Base-by-base conservation (phyloP, 192 early-diverging fungal species). In the Coemansia sp. region DNA sequence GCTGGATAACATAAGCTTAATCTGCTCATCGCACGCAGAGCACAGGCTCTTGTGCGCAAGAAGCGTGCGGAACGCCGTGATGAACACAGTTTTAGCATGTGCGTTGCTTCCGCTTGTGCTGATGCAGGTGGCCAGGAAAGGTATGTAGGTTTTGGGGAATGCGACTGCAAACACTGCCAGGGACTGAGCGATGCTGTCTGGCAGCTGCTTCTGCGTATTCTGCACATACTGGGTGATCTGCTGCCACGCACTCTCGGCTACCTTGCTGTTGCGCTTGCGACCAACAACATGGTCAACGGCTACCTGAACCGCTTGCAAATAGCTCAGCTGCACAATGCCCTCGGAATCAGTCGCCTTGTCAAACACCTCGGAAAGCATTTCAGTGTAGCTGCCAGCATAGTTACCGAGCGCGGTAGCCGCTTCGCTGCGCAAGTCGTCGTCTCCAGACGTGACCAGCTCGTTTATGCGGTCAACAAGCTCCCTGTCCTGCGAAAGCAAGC, bases 31-130 rank as follows among this genome's bases (percentile, higher is more conserved):
- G 62, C 80, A 77, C 43, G 67, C 61, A n/a, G 51, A 6, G 37
- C 51, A 51, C 39, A 66, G 48, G 32, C 71, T 69, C 72, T 76
- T 76, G 66, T 77, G 72, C 1, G 72, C 74, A 51, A 83, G 51
- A 41, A 83, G 41, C 5, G 75, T 74, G 53, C 80, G 80, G 68
- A 77, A 74, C 12, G 70, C 64, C 2, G 80, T 83, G 45, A 77
- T 77, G 54, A 68, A 83, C 56, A 66, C 61, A 2, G 68, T 51
- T 51, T 66, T 74, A 32, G 57, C 66, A 28, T 64, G 28, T 18
- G 33, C 33, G n/a, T 41, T 71, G 35, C 5, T 52, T 57, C 53
- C 60, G 66, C 57, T 65, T 0, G 64, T 17, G 20, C 53, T 63
- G 17, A 71, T 62, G 20, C 61, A 68, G 33, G 51, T 61, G 4